phyloP scores from a whole-genome alignment of 2,329 filamentous ascomycete genomes.

The Nakataea oryzae region DNA sequence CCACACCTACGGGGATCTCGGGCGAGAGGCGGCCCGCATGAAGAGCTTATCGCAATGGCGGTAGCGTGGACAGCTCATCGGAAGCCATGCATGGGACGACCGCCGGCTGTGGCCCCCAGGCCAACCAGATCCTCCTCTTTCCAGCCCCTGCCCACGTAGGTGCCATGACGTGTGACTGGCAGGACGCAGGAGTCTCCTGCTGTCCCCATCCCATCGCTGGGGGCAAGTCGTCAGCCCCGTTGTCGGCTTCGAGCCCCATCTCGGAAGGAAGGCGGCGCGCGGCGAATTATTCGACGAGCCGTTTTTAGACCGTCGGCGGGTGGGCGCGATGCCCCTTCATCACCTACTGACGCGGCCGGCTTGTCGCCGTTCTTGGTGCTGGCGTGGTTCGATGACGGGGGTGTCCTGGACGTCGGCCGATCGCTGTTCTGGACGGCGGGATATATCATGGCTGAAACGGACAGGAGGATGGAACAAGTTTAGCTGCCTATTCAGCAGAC shows the following conservation, averaged over 20 bases:
- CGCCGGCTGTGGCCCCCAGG: background rate
- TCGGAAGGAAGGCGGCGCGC: background rate
- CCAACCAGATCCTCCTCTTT: background rate
- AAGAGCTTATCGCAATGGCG: background rate
- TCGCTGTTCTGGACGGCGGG: background rate
- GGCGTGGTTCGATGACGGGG: background rate
- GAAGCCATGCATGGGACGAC: background rate
- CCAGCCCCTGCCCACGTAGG: background rate
- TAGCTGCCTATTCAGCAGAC: background rate
- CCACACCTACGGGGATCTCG: background rate
- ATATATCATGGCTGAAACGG: background rate
- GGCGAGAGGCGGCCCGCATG: background rate
- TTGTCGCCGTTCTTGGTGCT: background rate
- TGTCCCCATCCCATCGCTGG: background rate
- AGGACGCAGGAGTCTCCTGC: background rate
- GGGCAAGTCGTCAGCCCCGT: no score
- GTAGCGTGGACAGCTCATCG: background rate
- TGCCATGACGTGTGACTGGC: background rate
- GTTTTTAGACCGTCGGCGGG: background rate
- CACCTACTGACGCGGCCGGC: background rate
- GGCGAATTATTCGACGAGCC: background rate
- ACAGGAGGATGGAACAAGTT: background rate
- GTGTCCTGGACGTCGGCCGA: background rate
- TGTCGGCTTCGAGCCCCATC: background rate
- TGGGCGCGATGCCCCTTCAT: background rate